Conservation (phyloP, 331 rosid species). For the Pyracantha coccinea region DNA sequence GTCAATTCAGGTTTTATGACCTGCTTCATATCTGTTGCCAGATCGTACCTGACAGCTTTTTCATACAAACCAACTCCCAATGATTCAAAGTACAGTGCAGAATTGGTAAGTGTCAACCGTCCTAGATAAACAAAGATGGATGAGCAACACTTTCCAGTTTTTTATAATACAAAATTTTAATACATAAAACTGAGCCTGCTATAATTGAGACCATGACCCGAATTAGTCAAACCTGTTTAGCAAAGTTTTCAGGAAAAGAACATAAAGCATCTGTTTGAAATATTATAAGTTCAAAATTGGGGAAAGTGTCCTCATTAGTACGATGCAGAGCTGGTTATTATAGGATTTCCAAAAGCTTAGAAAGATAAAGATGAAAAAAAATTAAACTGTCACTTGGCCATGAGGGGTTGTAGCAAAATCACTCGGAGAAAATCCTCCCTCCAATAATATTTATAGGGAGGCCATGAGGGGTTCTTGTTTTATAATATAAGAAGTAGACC, state of each 20-base stretch:
- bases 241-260: background rate
- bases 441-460: background rate
- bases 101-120: slow-evolving; percentile 71
- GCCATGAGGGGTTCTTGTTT: background rate
- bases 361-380: background rate
- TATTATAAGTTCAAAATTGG: background rate
- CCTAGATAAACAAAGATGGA: slow-evolving; percentile 45
- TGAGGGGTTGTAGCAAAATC: background rate
- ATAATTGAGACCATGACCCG: background rate
- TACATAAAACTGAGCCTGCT: background rate
- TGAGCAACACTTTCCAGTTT: background rate
- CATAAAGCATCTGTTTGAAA: background rate
- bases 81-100: slow-evolving; percentile 83
- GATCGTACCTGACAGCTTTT: slow-evolving; percentile 77
- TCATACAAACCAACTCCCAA: slow-evolving; percentile 81
- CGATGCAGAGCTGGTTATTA: no score
- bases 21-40: slow-evolving; percentile 66
- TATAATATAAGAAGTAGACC: background rate
- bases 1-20: slow-evolving; percentile 85
- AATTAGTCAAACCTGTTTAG: background rate
- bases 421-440: background rate
- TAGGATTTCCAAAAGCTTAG: no score
- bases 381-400: background rate
- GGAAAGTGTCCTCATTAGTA: background rate
- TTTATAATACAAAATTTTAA: background rate